These are phyloP conservation scores for Flaveria robusta DNA, from an alignment of 129 eudicot genomes.

Conservation along the genomic window DNA sequence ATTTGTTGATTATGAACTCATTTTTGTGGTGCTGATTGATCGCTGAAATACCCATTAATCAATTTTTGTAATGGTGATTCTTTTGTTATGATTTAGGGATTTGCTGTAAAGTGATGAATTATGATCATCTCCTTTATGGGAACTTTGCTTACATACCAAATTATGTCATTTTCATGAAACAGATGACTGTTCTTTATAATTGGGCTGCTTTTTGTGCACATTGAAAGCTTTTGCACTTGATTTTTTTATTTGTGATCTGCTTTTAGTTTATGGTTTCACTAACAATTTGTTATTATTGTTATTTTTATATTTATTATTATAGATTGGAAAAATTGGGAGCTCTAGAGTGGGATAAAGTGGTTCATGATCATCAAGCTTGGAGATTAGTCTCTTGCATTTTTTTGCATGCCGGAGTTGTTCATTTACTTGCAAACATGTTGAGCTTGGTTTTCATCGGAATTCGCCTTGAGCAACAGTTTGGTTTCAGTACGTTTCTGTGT, in stretches of 20 bases:
- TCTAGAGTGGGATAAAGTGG: slow-evolving; percentile 78
- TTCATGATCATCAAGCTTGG: slow-evolving; percentile 79
- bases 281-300: too few species aligned
- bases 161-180: background rate
- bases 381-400: slow-evolving; percentile 83
- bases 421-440: slow-evolving; percentile 90
- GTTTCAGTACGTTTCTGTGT: slow-evolving; percentile 55
- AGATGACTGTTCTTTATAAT: slow-evolving; percentile 1
- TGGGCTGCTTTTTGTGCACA: slow-evolving; percentile 6
- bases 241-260: background rate
- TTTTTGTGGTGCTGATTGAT: background rate
- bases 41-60: background rate
- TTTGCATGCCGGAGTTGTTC: slow-evolving; percentile 93
- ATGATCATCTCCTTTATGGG: slow-evolving; percentile 20
- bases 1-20: background rate
- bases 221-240: slow-evolving; percentile 12
- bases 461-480: slow-evolving; percentile 96
- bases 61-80: slow-evolving; percentile 9
- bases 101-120: slow-evolving; percentile 1
- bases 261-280: slow-evolving; percentile 12
- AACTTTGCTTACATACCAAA: slow-evolving; percentile 3
- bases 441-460: slow-evolving; percentile 91
- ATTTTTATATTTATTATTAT: background rate
- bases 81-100: slow-evolving; percentile 9
- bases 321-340: slow-evolving; percentile 88